A percentile compares a stretch with the other conserved stretches of the same genome.
Conservation (phyloP, 2,329 filamentous ascomycete genomes). For the Leptodontidium sp. region DNA sequence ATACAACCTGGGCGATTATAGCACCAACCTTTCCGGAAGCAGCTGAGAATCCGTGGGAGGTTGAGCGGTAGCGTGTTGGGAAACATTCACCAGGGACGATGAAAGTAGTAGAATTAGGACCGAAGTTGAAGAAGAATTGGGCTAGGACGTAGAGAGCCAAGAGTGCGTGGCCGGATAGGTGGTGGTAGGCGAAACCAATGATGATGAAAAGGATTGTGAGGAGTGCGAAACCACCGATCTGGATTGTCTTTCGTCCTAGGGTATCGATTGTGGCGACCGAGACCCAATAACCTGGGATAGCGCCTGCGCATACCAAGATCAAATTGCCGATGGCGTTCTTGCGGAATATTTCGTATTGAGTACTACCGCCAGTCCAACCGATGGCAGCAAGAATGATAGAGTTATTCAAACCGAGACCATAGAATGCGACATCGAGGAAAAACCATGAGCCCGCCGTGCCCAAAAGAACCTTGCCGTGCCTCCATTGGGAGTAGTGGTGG, state of each 20-base stretch:
- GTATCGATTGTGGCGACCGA: slow-evolving; percentile 79
- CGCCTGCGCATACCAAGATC: slow-evolving; percentile 79
- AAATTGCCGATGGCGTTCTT: slow-evolving; percentile 78
- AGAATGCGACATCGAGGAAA: slow-evolving; percentile 61
- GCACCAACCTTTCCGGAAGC: slow-evolving; percentile 49
- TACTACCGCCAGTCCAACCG: slow-evolving; percentile 70
- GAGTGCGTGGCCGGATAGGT: slow-evolving; percentile 58
- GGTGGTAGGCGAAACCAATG: slow-evolving; percentile 67
- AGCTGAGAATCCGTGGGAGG: slow-evolving; percentile 49
- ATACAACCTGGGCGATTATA: slow-evolving; percentile 56
- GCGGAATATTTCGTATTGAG: slow-evolving; percentile 74
- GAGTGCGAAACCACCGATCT: slow-evolving; percentile 68
- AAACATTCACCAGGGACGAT: slow-evolving; percentile 50
- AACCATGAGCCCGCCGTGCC: slow-evolving; percentile 90
- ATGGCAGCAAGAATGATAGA: slow-evolving; percentile 76
- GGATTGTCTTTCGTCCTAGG: slow-evolving; percentile 81
- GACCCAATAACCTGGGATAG: slow-evolving; percentile 83
- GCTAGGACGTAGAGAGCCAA: slow-evolving; percentile 70
- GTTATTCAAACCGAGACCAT: slow-evolving; percentile 78
- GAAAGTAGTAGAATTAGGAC: slow-evolving; percentile 50
- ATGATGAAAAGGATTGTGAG: slow-evolving; percentile 69
- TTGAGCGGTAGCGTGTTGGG: slow-evolving; percentile 49
- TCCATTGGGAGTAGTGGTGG: slow-evolving; percentile 73
- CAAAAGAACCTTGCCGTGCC: slow-evolving; percentile 75
- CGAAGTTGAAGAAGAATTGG: slow-evolving; percentile 74